These are phyloP conservation scores for Huntiella savannae DNA, from an alignment of 2,329 filamentous ascomycete genomes.

Conservation along the genomic window DNA sequence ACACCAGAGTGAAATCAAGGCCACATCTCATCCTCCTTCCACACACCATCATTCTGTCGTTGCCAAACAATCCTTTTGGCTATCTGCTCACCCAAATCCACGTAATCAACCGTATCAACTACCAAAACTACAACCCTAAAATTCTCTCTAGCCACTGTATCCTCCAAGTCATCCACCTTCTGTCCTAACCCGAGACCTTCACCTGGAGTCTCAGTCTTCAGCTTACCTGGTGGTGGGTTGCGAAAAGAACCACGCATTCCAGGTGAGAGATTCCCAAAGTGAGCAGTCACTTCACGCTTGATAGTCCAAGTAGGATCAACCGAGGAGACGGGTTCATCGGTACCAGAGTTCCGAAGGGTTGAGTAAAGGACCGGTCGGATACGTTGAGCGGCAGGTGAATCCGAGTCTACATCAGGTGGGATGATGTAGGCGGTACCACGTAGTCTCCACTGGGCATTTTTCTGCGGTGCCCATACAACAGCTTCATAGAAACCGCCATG, in stretches of 20 bases:
- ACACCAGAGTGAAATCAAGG: not conserved
- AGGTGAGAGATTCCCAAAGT: constrained; percentile 79
- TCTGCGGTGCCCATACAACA: constrained; percentile 58
- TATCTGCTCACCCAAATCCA: constrained; percentile 49
- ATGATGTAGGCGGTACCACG: constrained; percentile 60
- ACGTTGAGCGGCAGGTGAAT: not conserved
- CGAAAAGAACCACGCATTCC: constrained; percentile 60
- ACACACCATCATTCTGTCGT: constrained; percentile 23
- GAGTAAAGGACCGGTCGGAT: not conserved
- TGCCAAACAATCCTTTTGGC: constrained; percentile 49
- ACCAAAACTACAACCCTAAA: constrained; percentile 72
- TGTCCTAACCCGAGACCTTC: constrained; percentile 32
- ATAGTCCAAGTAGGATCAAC: constrained; percentile 43
- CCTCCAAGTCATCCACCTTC: constrained; percentile 51
- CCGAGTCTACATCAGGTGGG: constrained; percentile 42
- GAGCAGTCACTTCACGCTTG: constrained; percentile 58
- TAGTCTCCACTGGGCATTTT: constrained; percentile 67
- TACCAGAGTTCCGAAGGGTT: constrained; percentile 20
- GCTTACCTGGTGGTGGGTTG: constrained; percentile 48
- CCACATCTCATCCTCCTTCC: constrained; percentile 6
- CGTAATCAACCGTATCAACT: constrained; percentile 56
- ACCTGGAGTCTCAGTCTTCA: constrained; percentile 25
- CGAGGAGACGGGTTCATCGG: not conserved
- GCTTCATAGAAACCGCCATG: constrained; percentile 61
- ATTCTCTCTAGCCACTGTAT: constrained; percentile 50